Conservation (phyloP, 257 asterid genomes). For the Solanum habrochaites region DNA sequence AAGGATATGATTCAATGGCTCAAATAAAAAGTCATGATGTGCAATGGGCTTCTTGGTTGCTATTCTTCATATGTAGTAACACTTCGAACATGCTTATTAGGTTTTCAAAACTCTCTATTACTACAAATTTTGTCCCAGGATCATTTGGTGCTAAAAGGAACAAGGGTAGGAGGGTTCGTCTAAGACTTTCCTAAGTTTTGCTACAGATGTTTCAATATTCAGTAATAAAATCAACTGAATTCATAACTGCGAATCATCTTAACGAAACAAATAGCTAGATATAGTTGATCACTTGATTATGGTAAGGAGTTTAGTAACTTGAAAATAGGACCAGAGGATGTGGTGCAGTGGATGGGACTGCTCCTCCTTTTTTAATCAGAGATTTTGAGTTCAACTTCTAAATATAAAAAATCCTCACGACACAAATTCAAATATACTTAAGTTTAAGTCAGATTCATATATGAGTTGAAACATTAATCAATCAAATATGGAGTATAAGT, state of each 20-base stretch:
- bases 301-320: neutral
- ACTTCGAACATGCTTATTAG: neutral
- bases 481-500: neutral
- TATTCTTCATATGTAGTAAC: neutral
- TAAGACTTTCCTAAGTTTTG: neutral
- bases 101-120: neutral
- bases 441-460: neutral
- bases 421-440: neutral
- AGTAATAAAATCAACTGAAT: too few species aligned
- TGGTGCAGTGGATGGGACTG: too few species aligned
- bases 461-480: neutral
- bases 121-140: neutral
- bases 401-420: too few species aligned
- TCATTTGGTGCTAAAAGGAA: neutral
- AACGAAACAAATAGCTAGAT: neutral
- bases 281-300: neutral
- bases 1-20: neutral
- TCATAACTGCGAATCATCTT: too few species aligned
- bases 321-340: neutral
- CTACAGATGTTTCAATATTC: neutral
- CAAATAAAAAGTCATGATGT: neutral
- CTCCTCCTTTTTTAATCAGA: neutral
- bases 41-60: neutral
- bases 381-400: accelerated
- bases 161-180: neutral